Evolutionary conservation across 108 stramenopile genomes (phyloP), one percentile per base, ranked within the genome.

Genomic region (Nitzschia sp.): DNA sequence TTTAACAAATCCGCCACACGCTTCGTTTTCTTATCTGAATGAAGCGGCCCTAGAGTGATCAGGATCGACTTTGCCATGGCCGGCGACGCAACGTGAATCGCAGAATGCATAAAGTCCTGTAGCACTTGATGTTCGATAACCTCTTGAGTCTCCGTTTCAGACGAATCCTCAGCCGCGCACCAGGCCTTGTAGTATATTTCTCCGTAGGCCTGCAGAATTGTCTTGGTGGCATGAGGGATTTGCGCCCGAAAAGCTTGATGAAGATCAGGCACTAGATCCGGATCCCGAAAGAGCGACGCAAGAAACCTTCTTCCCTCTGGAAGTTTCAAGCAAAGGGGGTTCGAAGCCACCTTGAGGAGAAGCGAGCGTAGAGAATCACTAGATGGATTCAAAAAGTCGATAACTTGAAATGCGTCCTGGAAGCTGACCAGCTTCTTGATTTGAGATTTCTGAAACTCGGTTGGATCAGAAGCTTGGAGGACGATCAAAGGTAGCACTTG

Each of bases 161-260:
- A 45, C 2, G 31, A 34, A 29, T 82, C 66, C 34, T 66, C 49
- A 2, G 76, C 82, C 24, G 76, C 77, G 57, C 84, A 81, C 97
- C 97, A 98, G 24, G 94, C 96, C 8, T 82, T 71, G 47, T 82
- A 90, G 78, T 92, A 92, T 35, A 96, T 78, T 34, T 97, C 95
- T 0, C 86, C 95, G 63, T 96, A 97, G 1, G 82, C 80, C 29
- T 78, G 47, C 33, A 96, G 64, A 46, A 86, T 71, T 23, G 80
- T 79, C 58, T 70, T 70, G 53, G 83, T 87, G 21, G 84, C 84
- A 27, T 78, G 70, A 9, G 79, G 79, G 64, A 93, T 75, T 58
- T 96, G 92, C 13, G 65, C 84, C 23, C 77, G 68, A 11, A 90
- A 72, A 2, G 91, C 79, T 19, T 70, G 49, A 33, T 95, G 93